These are phyloP conservation scores for Capsella rubella DNA, from an alignment of 441 rosid species.

Conservation along the genomic window DNA sequence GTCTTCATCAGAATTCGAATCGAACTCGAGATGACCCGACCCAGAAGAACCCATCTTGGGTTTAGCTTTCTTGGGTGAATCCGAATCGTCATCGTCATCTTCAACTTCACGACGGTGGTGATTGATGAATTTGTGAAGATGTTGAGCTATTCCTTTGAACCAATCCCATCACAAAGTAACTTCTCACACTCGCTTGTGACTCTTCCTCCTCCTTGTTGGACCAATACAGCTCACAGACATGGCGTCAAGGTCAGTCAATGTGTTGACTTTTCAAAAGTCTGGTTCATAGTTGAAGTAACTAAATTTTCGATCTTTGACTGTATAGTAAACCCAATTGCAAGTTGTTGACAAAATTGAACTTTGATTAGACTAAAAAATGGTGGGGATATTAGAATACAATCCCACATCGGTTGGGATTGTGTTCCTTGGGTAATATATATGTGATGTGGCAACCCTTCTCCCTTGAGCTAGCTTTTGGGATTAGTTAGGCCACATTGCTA, in stretches of 20 bases:
- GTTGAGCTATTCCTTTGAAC: constrained; percentile 47
- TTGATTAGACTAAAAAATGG: background rate
- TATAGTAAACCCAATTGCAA: background rate
- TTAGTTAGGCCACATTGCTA: too few species aligned
- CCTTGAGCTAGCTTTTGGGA: too few species aligned
- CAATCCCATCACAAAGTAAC: constrained; percentile 8
- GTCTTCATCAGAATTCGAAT: constrained; percentile 43
- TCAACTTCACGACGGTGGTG: constrained; percentile 40
- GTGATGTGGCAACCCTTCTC: too few species aligned
- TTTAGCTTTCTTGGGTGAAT: constrained; percentile 35
- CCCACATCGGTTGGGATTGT: too few species aligned
- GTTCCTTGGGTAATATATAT: too few species aligned
- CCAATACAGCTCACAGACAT: constrained; percentile 85
- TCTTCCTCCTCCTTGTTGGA: constrained; percentile 97
- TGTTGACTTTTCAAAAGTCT: background rate
- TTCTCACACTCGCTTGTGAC: constrained; percentile 78
- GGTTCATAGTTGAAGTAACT: background rate
- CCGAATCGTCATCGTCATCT: background rate
- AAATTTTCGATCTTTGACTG: background rate
- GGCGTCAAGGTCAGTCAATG: constrained; percentile 70
- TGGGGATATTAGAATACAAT: background rate
- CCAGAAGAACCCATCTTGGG: constrained; percentile 51
- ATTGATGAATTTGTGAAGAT: constrained; percentile 59
- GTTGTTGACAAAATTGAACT: background rate
- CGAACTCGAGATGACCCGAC: constrained; percentile 65